Evolutionary conservation across 306 rosid genomes (phyloP).

Genomic region (Trifolium subterraneum): DNA sequence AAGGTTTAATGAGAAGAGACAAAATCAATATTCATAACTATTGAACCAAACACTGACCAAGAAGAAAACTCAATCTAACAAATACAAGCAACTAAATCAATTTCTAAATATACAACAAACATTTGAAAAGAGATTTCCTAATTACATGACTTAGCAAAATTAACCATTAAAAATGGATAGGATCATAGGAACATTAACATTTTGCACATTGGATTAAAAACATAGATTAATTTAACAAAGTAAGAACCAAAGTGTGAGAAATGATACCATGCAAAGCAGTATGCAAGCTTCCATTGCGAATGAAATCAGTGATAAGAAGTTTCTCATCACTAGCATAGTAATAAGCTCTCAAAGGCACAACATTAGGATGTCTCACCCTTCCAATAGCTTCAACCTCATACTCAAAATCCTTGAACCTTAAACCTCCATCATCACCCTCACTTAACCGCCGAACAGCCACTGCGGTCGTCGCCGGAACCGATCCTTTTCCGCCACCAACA

Average conservation of each 20-base stretch:
- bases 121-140: neutral
- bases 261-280: constrained; percentile 61
- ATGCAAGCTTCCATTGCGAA: constrained; percentile 80
- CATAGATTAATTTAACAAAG: neutral
- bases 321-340: constrained; percentile 79
- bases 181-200: neutral
- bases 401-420: constrained; percentile 74
- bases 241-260: neutral
- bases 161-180: neutral
- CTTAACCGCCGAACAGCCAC: constrained; percentile 71
- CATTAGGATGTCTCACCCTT: constrained; percentile 73
- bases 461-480: constrained; percentile 48
- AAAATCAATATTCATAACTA: neutral
- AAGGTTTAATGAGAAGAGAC: neutral
- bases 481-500: constrained; percentile 64
- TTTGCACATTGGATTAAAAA: neutral
- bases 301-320: constrained; percentile 66
- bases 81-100: constrained; percentile 4
- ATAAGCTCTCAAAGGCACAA: constrained; percentile 72
- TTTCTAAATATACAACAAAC: constrained; percentile 6
- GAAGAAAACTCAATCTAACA: constrained; percentile 9
- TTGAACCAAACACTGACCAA: neutral
- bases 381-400: constrained; percentile 67
- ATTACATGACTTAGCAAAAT: neutral
- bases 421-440: constrained; percentile 63